These are phyloP conservation scores for Schizochytrium sp. DNA, from an alignment of 108 stramenopile species.

Conservation along the genomic window DNA sequence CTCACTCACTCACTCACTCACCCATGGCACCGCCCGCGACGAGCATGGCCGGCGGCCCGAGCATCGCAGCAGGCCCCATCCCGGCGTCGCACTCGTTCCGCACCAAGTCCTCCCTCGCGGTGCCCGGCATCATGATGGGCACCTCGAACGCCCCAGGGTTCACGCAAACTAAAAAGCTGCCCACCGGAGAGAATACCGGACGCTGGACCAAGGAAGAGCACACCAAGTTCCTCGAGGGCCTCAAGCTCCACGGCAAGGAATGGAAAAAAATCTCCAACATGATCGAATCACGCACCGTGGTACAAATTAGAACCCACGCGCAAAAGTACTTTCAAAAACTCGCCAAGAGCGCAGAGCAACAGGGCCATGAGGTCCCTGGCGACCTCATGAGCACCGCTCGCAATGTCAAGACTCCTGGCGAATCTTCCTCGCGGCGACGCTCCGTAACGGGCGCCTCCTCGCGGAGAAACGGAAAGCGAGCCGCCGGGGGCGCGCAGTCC, in stretches of 20 bases:
- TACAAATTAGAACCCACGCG: conserved; percentile 94
- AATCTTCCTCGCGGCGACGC: background rate
- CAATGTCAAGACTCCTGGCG: background rate
- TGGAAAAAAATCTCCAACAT: conserved; percentile 85
- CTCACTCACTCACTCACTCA: too few species aligned
- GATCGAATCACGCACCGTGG: conserved; percentile 88
- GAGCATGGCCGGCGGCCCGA: too few species aligned
- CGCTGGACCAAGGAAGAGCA: conserved; percentile 68
- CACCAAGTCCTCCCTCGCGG: background rate
- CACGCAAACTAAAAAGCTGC: background rate
- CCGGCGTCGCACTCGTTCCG: too few species aligned
- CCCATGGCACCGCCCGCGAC: too few species aligned
- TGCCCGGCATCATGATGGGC: background rate
- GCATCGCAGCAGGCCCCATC: too few species aligned
- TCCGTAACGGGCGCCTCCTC: background rate
- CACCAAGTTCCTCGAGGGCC: conserved; percentile 70
- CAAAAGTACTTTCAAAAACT: conserved; percentile 99
- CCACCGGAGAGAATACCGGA: conserved; percentile 21
- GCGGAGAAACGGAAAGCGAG: background rate
- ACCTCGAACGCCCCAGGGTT: background rate
- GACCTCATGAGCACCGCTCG: background rate
- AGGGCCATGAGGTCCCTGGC: conserved; percentile 1
- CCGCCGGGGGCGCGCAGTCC: background rate
- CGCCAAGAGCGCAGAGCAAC: conserved; percentile 51
- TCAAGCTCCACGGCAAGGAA: conserved; percentile 79